phyloP scores from a whole-genome alignment of 2,329 filamentous ascomycete species.

The Sporothrix inflata region DNA sequence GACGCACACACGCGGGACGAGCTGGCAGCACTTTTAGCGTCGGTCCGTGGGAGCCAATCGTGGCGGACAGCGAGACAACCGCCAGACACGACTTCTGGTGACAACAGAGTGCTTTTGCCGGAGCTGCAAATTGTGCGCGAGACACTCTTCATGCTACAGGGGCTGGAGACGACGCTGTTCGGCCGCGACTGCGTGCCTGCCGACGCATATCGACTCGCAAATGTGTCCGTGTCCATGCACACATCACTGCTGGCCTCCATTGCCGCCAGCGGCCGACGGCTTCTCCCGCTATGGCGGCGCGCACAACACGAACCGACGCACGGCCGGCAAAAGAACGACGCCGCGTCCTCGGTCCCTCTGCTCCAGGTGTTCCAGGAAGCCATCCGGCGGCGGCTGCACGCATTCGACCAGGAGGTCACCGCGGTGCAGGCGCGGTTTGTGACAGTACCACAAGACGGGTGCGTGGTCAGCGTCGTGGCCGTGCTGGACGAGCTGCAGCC shows the following conservation, averaged over 20 bases:
- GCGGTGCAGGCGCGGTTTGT: constrained; percentile 64
- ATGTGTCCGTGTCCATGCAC: constrained; percentile 56
- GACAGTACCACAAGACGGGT: constrained; percentile 46
- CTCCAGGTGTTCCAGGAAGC: constrained; percentile 73
- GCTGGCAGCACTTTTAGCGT: constrained; percentile 41
- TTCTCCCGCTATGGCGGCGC: constrained; percentile 53
- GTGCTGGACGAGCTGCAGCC: constrained; percentile 61
- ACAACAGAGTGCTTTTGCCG: constrained; percentile 51
- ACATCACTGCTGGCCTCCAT: constrained; percentile 52
- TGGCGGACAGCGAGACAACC: constrained; percentile 45
- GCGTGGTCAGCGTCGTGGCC: constrained; percentile 67
- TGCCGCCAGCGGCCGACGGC: constrained; percentile 51
- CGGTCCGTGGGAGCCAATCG: constrained; percentile 49
- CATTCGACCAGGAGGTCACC: constrained; percentile 63
- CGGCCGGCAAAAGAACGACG: constrained; percentile 43
- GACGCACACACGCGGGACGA: constrained; percentile 37
- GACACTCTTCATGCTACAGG: constrained; percentile 81
- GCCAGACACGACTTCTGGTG: neutral
- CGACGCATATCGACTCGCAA: constrained; percentile 50
- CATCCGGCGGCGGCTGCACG: constrained; percentile 58
- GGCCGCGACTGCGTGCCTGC: constrained; percentile 46
- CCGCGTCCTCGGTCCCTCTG: constrained; percentile 49
- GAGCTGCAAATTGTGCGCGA: constrained; percentile 78
- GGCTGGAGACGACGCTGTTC: constrained; percentile 76
- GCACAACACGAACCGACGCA: constrained; percentile 33